These are phyloP conservation scores for Apiospora hydei DNA, from an alignment of 2,329 filamentous ascomycete genomes.

Conservation along the genomic window DNA sequence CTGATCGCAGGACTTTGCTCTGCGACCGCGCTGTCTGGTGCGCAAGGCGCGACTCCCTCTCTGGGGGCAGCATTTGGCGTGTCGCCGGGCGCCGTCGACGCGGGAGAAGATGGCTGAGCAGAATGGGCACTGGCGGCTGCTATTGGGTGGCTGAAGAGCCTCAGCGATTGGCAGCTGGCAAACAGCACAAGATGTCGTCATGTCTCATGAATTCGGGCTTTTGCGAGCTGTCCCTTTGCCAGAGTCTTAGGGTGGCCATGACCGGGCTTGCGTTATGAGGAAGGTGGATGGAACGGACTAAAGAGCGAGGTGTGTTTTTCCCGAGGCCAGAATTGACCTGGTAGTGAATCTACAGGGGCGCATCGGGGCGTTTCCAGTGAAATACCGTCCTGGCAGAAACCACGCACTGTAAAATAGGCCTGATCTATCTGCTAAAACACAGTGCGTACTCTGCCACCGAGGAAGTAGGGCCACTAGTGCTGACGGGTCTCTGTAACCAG, in stretches of 20 bases:
- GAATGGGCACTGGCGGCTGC: conserved; percentile 23
- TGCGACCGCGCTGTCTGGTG: conserved; percentile 24
- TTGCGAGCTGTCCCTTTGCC: too few species aligned
- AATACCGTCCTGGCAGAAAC: not conserved
- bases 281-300: not conserved
- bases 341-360: not conserved
- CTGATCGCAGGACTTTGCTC: conserved; percentile 25
- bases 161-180: not conserved
- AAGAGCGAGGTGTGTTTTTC: not conserved
- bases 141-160: not conserved
- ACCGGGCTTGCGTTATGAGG: not conserved
- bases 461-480: not conserved
- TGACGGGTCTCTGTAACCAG: not conserved
- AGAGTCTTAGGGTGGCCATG: not conserved
- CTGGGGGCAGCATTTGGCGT: conserved; percentile 25
- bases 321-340: not conserved
- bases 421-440: not conserved
- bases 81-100: conserved; percentile 25
- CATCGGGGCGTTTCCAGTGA: too few species aligned
- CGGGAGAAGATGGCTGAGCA: conserved; percentile 25
- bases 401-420: not conserved
- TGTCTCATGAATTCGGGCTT: not conserved
- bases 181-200: not conserved
- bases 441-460: not conserved
- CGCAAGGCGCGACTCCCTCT: conserved; percentile 21